Conservation (phyloP, 495 filamentous ascomycete genomes). For the Hypoxylon trugodes region DNA sequence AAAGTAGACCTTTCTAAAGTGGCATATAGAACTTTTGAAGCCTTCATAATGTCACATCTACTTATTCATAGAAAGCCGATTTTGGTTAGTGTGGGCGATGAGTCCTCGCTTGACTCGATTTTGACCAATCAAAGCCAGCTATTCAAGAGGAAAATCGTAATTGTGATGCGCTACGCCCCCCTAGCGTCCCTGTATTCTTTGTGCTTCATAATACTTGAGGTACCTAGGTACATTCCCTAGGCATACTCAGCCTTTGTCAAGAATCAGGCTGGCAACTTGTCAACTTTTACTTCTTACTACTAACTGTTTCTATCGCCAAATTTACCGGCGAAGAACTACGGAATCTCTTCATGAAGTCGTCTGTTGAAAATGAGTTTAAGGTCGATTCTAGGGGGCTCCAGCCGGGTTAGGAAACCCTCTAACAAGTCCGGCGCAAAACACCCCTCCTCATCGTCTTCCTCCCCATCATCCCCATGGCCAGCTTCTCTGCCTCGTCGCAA, state of each 20-base stretch:
- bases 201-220: not conserved
- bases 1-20: slow-evolving; percentile 1
- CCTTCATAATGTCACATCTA: slow-evolving; percentile 29
- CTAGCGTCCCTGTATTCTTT: slow-evolving; percentile 19
- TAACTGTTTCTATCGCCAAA: not conserved
- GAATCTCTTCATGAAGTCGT: slow-evolving; percentile 12
- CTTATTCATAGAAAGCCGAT: slow-evolving; percentile 34
- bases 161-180: not conserved
- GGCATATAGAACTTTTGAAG: slow-evolving; percentile 22
- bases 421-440: slow-evolving; percentile 48
- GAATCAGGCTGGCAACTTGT: not conserved
- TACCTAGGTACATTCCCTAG: not conserved
- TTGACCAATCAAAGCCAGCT: slow-evolving; percentile 6
- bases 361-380: slow-evolving; percentile 41
- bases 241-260: not conserved
- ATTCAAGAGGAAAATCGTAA: too few species aligned
- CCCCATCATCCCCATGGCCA: slow-evolving; percentile 59
- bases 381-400: slow-evolving; percentile 47
- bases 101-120: slow-evolving; percentile 1
- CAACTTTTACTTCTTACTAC: not conserved
- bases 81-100: slow-evolving; percentile 8
- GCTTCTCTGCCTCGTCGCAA: slow-evolving; percentile 65
- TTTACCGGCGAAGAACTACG: not conserved
- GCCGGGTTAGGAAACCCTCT: slow-evolving; percentile 52
- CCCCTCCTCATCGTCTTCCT: slow-evolving; percentile 44